Evolutionary conservation across 1,284 basidiomycete genomes (phyloP), one percentile per base, ranked within the genome.

Genomic region (Pseudozyma sp.): DNA sequence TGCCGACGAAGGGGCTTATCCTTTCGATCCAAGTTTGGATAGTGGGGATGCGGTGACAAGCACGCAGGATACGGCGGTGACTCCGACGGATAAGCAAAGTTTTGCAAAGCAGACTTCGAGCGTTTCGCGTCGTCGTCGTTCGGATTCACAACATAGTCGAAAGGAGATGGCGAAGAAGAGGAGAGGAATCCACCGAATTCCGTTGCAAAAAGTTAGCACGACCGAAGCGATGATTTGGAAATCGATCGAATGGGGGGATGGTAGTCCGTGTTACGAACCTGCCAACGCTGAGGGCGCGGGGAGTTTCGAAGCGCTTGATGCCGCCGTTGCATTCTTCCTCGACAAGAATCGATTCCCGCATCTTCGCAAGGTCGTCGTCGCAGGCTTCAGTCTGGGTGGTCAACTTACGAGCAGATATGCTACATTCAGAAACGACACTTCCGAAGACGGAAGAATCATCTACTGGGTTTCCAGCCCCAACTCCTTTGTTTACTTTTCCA

Each of bases 381-480:
- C 77, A 16, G 82, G 82, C 10, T 83, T 83, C 62, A 66, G 59
- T 51, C 54, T 80, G 10, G 82, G 82, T 10, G 82, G 63, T 0
- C 81, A 83, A 64, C 64, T 80, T 3, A 70, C 75, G 14, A 70
- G 78, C 34, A 76, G 82, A 1, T 83, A 82, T 43, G 59, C 79
- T 13, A 69, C 76, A 0, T 72, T 82, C 61, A 66, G 80, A 9
- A 47, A 50, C 48, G 57, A 62, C 40, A 68, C 65, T 1, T 39
- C 48, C 18, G 35, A 79, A 31, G 79, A 80, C 51, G 19, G 19
- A 11, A 63, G 72, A 12, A 42, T 81, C 50, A 74, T 73, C 52
- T 84, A 63, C 48, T 80, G 80, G 76, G 68, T 84, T 45, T 66
- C 77, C 3, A 60, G 63, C 0, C 82, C 82, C 10, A 81, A 69